A percentile compares a stretch with the other conserved stretches of the same genome.
phyloP scores from a whole-genome alignment of 257 asterid genomes.

The Solanum stenotomum region DNA sequence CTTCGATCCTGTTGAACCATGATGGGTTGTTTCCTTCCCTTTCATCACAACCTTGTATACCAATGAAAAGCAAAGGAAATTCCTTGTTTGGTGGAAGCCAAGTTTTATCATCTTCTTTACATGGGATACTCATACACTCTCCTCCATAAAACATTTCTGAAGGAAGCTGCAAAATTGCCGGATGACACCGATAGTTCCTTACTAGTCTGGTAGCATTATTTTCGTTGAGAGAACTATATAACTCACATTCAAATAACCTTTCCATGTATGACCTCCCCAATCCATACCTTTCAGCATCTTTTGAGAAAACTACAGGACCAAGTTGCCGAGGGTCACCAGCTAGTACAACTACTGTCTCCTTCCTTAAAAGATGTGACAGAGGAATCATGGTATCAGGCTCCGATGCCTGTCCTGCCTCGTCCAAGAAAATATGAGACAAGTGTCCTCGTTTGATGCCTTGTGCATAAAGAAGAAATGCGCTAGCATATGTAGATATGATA shows the following conservation, averaged over 20 bases:
- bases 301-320: conserved; percentile 69
- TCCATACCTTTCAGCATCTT: conserved; percentile 57
- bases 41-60: conserved; percentile 87
- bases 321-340: conserved; percentile 97
- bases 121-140: conserved; percentile 47
- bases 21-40: conserved; percentile 93
- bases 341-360: conserved; percentile 46
- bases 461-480: conserved; percentile 47
- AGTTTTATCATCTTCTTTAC: conserved; percentile 36
- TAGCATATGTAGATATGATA: conserved; percentile 69
- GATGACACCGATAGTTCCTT: conserved; percentile 69
- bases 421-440: conserved; percentile 77
- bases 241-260: conserved; percentile 25
- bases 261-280: conserved; percentile 72
- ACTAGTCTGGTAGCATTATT: conserved; percentile 51
- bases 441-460: conserved; percentile 69
- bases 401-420: conserved; percentile 97
- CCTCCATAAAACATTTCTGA: conserved; percentile 65
- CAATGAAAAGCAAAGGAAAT: conserved; percentile 72
- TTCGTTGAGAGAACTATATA: conserved; percentile 31
- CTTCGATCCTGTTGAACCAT: conserved; percentile 89
- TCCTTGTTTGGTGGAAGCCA: conserved; percentile 52
- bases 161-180: conserved; percentile 63
- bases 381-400: conserved; percentile 97
- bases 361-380: conserved; percentile 45